Conservation (phyloP, 768 basidiomycete species). For the Pleurotus salmoneostramineus region DNA sequence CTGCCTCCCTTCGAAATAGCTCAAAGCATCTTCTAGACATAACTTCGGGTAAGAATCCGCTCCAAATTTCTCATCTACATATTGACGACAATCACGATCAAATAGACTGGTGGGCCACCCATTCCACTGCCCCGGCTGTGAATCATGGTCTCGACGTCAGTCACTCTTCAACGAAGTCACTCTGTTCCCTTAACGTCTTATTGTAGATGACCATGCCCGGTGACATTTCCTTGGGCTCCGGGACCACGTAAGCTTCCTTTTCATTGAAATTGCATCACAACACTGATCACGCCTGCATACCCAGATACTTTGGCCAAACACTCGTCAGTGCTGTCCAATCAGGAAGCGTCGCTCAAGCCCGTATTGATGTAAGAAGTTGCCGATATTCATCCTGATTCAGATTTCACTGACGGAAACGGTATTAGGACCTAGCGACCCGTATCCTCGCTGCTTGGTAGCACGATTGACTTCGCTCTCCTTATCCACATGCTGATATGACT, state of each 20-base stretch:
- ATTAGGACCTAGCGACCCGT: conserved; percentile 66
- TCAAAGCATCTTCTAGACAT: conserved; percentile 26
- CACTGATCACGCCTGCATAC: not conserved
- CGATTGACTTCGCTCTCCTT: not conserved
- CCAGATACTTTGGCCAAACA: conserved; percentile 56
- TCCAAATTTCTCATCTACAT: too few relatives aligned
- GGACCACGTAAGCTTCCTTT: conserved; percentile 20
- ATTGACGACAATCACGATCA: not conserved
- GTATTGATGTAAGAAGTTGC: conserved; percentile 48
- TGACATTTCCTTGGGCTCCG: conserved; percentile 45
- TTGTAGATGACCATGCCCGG: conserved; percentile 70
- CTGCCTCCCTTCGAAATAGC: conserved; percentile 5
- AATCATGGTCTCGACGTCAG: conserved; percentile 61
- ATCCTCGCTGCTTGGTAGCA: conserved; percentile 61
- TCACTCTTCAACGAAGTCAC: not conserved
- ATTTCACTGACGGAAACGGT: not conserved
- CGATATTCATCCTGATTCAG: not conserved
- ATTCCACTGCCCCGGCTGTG: conserved; percentile 45
- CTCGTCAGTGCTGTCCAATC: conserved; percentile 57
- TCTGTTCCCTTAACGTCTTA: not conserved
- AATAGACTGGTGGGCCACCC: conserved; percentile 66
- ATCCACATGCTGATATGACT: not conserved
- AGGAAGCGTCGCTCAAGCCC: conserved; percentile 51
- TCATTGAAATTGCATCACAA: not conserved
- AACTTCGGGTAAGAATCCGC: conserved; percentile 33